These are phyloP conservation scores for Colletotrichum brevisporum DNA, from an alignment of 2,329 filamentous ascomycete genomes.

Conservation along the genomic window DNA sequence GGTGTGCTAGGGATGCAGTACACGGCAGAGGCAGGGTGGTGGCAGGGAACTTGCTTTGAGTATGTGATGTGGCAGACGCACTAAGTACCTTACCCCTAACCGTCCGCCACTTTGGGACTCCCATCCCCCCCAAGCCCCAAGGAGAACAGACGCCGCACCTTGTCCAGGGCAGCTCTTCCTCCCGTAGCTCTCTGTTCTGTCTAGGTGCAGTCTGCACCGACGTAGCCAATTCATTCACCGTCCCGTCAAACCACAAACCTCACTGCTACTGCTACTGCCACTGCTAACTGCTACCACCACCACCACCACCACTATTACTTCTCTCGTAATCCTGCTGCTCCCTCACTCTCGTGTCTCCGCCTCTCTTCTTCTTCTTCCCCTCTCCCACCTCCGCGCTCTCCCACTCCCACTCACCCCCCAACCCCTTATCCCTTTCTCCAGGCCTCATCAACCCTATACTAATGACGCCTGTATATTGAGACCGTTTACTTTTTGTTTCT, in stretches of 20 bases:
- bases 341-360: conserved; percentile 6
- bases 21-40: not conserved
- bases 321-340: conserved; percentile 8
- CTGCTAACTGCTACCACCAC: no score
- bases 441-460: conserved; percentile 42
- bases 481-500: conserved; percentile 39
- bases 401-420: conserved; percentile 20
- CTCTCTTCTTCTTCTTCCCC: conserved; percentile 12
- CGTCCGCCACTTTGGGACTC: not conserved
- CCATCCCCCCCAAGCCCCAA: not conserved
- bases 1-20: not conserved
- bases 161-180: not conserved
- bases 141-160: no score
- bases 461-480: conserved; percentile 44
- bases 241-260: conserved; percentile 30
- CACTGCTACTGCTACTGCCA: not conserved
- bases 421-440: conserved; percentile 42
- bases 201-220: conserved; percentile 9
- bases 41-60: not conserved
- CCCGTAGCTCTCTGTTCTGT: conserved; percentile 24
- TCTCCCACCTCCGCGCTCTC: conserved; percentile 18
- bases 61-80: not conserved
- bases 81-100: conserved; percentile 1
- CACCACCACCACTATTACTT: no score
- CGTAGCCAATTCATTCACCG: conserved; percentile 15